Evolutionary conservation across 441 rosid species (phyloP).

Genomic region (Corymbia calophylla): DNA sequence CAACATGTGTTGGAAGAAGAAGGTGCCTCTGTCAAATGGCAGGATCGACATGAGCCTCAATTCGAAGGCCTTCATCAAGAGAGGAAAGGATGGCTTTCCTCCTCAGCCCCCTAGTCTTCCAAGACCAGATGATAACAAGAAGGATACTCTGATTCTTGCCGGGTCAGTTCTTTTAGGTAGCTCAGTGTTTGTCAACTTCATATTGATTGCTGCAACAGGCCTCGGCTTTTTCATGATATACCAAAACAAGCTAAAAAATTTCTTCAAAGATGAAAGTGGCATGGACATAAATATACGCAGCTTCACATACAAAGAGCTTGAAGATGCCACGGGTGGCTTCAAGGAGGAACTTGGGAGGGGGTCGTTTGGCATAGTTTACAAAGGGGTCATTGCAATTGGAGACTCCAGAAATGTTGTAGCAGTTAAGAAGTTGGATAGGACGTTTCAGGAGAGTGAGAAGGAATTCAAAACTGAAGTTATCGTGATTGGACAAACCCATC

Average conservation of each 20-base stretch:
- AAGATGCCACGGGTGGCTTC: constrained; percentile 24
- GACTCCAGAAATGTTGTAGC: constrained; percentile 10
- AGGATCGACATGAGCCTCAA: background rate
- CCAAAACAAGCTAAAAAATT: background rate
- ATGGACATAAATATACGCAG: constrained; percentile 21
- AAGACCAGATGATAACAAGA: background rate
- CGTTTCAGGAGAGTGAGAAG: constrained; percentile 14
- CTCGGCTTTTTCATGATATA: background rate
- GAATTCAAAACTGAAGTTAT: constrained; percentile 29
- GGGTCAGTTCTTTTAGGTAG: background rate
- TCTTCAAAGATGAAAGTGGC: background rate
- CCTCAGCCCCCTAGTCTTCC: background rate
- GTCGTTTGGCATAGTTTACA: constrained; percentile 22
- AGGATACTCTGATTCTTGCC: background rate
- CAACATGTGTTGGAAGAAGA: constrained; percentile 31
- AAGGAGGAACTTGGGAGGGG: constrained; percentile 21
- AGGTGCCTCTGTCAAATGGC: constrained; percentile 33
- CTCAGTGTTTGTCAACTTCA: background rate
- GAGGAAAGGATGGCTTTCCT: background rate
- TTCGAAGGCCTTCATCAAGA: constrained; percentile 20
- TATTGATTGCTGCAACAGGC: background rate
- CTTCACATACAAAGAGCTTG: constrained; percentile 11
- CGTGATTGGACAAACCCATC: constrained; percentile 27
- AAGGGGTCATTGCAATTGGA: constrained; percentile 6
- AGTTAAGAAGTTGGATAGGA: constrained; percentile 21